Base-by-base conservation (phyloP, 1,284 basidiomycete genomes). In the Ceraceosorus guamensis region DNA sequence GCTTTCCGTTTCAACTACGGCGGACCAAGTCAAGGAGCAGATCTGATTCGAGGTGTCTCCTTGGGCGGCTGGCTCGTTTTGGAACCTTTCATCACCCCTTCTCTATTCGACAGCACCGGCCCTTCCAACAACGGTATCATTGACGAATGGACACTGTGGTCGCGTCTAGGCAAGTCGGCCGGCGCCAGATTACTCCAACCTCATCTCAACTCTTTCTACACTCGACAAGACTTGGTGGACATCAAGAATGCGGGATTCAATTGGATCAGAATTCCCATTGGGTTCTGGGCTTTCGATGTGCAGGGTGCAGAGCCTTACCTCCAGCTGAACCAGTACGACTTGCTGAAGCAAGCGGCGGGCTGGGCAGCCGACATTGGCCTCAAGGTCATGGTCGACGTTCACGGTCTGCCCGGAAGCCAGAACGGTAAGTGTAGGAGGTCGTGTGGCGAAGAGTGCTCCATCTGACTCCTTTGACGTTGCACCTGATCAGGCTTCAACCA, bases 201-300 rank as follows among this genome's bases (percentile, higher is more conserved):
- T 14, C 89, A 91, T 71, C 89, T 88, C 87, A 78, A 87, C 61
- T 85, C 85, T 4, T 91, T 83, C 82, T 87, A 90, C 63, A 88
- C 86, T 6, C 85, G 89, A 72, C 69, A 78, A 24, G 88, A 91
- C 75, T 85, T 91, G 66, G 77, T 76, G 41, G 81, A 80, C 51
- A 90, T 90, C 54, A 62, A 61, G 10, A 56, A 55, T 13, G 57
- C 52, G 6, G 63, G 65, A 14, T 44, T 71, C 39, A 71, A 89
- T 74, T 88, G 89, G 74, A 86, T 90, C 59, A 84, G 91, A 43
- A 78, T 95, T 44, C 90, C 91, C 2, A 87, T 95, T 61, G 88
- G 88, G 16, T 90, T 86, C 76, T 95, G 91, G 91, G 90, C 90
- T 1, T 90, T 88, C 65, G 87, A 91, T 53, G 83, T 88, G 18